Evolutionary conservation across 192 early-diverging fungal genomes (phyloP).

Genomic region (Rhizophagus clarus): DNA sequence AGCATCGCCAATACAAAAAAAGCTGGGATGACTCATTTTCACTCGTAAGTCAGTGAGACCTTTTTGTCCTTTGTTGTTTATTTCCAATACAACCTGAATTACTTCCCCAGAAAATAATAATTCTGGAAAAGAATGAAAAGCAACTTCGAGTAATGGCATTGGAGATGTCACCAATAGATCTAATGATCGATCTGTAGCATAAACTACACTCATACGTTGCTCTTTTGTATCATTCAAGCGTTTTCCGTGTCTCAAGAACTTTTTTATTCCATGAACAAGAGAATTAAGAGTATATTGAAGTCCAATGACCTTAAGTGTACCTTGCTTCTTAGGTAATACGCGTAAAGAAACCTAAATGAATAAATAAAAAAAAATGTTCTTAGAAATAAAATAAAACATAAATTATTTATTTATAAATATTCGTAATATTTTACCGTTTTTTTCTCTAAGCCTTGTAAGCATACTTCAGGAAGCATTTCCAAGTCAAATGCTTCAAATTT

Average conservation of each 20-base stretch:
- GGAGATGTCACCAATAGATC: constrained; percentile 74
- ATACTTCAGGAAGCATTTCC: constrained; percentile 53
- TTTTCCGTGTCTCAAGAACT: constrained; percentile 67
- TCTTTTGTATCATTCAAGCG: constrained; percentile 78
- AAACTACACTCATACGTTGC: constrained; percentile 57
- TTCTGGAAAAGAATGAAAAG: constrained; percentile 77
- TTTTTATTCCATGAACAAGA: constrained; percentile 69
- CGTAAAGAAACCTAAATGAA: constrained; percentile 60
- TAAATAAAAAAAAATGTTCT: background rate
- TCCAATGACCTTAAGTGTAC: constrained; percentile 71
- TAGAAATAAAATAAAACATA: too few relatives aligned
- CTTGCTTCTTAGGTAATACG: constrained; percentile 74
- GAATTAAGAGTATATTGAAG: constrained; percentile 79
- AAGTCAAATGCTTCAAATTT: constrained; percentile 60
- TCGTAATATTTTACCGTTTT: constrained; percentile 38
- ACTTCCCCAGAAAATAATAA: constrained; percentile 85
- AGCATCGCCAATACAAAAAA: constrained; percentile 71
- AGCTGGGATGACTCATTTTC: constrained; percentile 85
- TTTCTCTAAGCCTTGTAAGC: constrained; percentile 54
- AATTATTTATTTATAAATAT: background rate
- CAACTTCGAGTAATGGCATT: constrained; percentile 83
- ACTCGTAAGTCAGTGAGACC: constrained; percentile 72
- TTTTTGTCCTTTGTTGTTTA: constrained; percentile 82
- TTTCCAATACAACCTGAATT: constrained; percentile 64
- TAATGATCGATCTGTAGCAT: constrained; percentile 73